Base-by-base conservation (phyloP, 2,329 filamentous ascomycete genomes). In the Allantophomopsis lycopodina region DNA sequence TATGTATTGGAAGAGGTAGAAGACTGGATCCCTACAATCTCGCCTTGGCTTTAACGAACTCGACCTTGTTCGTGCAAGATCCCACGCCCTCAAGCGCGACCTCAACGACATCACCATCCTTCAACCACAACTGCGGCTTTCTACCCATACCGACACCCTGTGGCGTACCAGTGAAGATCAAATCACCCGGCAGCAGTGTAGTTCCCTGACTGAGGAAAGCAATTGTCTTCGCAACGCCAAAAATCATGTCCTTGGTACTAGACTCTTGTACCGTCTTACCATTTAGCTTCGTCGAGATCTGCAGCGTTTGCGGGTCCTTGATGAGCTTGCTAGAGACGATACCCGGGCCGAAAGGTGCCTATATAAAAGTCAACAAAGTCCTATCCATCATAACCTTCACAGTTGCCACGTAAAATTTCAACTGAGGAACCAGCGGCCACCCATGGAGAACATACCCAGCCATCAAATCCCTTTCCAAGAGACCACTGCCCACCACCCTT, bases 391-490 rank as follows among this genome's bases (percentile, higher is more conserved):
- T 8, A 28, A 28, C 4, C 5, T 12, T 8, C 8, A 8, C 23
- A 12, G 7, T 10, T 6, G 23, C 23, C 23, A 12, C 11, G 8
- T 20, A 20, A 7, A 20, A 4, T 4, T 20, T 20, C 18, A 20
- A 20, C 4, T 20, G 7, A 20, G 7, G 4, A 20, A 4, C 18
- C 7, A 7, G 18, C 7, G 7, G 18, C 18, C 18, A 20, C 5
- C 5, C 5, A 10, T 12, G 23, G 11, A 28, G 11, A 28, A 28
- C 23, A 10, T 12, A 28, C 23, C 77, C 80, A 86, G 12, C 76
- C 76, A 57, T 86, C 80, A 46, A 83, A 85, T 3, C 79, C 76
- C 57, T 86, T 86, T 31, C 79, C 80, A 12, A 83, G 60, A 1
- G 68, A 71, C 79, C 79, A 84, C 59, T 85, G 80, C 1, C 77